Evolutionary conservation across 306 rosid genomes (phyloP).

Genomic region (Coriaria nepalensis): DNA sequence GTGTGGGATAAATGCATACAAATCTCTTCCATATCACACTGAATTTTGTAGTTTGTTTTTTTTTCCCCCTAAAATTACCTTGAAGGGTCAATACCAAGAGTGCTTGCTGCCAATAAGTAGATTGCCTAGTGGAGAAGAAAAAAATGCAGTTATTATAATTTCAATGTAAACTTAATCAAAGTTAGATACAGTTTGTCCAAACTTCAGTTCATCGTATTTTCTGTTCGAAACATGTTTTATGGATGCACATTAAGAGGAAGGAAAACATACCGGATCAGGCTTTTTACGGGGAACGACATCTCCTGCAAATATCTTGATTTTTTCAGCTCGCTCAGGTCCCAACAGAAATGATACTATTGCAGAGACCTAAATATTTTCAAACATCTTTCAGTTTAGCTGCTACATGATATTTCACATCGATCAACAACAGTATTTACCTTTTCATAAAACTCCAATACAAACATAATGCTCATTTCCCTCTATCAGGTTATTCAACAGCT

Average conservation of each 20-base stretch:
- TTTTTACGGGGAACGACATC: conserved; percentile 96
- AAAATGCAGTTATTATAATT: conserved; percentile 5
- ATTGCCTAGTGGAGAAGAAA: conserved; percentile 64
- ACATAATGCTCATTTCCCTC: too few relatives aligned
- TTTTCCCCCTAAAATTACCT: conserved; percentile 46
- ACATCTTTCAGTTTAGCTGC: conserved; percentile 12
- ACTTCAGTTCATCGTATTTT: background rate
- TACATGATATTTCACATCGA: too few relatives aligned
- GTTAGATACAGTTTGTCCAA: background rate
- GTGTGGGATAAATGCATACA: too few relatives aligned
- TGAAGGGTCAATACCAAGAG: conserved; percentile 77
- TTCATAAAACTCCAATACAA: too few relatives aligned
- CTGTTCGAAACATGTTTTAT: background rate
- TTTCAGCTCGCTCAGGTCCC: conserved; percentile 81
- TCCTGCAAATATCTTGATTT: conserved; percentile 89
- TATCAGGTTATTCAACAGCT: too few relatives aligned
- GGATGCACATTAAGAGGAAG: background rate
- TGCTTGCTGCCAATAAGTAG: conserved; percentile 68
- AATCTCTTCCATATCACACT: background rate
- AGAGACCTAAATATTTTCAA: conserved; percentile 56
- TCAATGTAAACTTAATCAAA: background rate
- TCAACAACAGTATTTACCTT: too few relatives aligned
- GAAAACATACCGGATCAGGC: conserved; percentile 82
- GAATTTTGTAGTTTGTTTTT: background rate
- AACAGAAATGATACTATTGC: conserved; percentile 84